Evolutionary conservation across 2,329 filamentous ascomycete genomes (phyloP), one percentile per base, ranked within the genome.

Genomic region (Pestalotiopsis sp.): DNA sequence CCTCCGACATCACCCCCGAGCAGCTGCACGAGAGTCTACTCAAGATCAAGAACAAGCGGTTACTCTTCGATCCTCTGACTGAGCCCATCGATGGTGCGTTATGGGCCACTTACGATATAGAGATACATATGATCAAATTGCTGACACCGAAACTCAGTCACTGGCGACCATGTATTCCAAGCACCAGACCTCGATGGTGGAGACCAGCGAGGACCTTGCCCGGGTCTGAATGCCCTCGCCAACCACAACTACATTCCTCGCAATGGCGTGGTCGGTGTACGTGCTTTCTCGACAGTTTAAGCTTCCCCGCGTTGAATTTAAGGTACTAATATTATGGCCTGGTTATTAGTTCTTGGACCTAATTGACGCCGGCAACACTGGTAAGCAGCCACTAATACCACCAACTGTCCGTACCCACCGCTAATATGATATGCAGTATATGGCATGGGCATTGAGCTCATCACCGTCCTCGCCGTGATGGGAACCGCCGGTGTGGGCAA

Each of bases 401-500:
- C 31, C 41, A 45, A 17, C 20, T n/a, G 52, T 58, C 52, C 20
- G 17, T 17, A 52, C 9, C 25, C n/a, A 23, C 14, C 11, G 25
- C 52, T 58, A 58, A 58, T 58, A 58, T 58, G 11, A 23, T 38
- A 36, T 38, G 11, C 20, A 67, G 77, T 86, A 1, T 85, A 79
- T 31, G 83, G 83, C 4, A 86, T 87, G 85, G 80, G 80, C 0
- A 64, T 84, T 20, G 84, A 84, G 17, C 72, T 86, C 0, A 76
- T 78, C 1, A 77, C 78, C 1, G 68, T 85, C 4, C 74, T 85
- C 3, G 79, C 82, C n/a, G 75, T 83, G 4, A 81, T 85, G 75
- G 84, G 83, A 6, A 84, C 83, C 14, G 81, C 84, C 12, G 83
- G 82, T 71, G 81, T 82, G 3, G 86, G 86, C 1, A 84, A 88